Conservation (phyloP, 2,329 filamentous ascomycete genomes). For the Aureobasidium sp. region DNA sequence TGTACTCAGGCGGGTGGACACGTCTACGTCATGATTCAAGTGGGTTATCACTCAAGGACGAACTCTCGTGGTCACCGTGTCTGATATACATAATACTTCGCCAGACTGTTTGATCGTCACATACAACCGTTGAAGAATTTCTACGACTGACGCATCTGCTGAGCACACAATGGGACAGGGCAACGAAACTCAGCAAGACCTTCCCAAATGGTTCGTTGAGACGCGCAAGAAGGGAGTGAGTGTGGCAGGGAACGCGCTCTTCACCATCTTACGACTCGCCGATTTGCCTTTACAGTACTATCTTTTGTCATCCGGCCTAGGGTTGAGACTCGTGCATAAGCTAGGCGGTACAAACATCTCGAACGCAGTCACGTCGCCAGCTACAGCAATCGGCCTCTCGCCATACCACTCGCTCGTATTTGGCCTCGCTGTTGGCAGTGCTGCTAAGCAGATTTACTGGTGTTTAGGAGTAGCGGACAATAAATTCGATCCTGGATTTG, state of each 20-base stretch:
- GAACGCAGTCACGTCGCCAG: slow-evolving; percentile 2
- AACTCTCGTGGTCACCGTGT: not conserved
- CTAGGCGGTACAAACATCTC: slow-evolving; percentile 16
- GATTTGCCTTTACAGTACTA: slow-evolving; percentile 22
- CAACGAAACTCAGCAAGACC: not conserved
- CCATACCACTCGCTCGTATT: slow-evolving; percentile 23
- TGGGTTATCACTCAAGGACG: not conserved
- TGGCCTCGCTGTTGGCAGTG: slow-evolving; percentile 20
- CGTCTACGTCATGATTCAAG: not conserved
- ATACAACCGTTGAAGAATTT: not conserved
- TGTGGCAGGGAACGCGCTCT: slow-evolving; percentile 18
- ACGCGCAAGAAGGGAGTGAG: slow-evolving; percentile 15
- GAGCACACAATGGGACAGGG: not conserved
- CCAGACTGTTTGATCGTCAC: not conserved
- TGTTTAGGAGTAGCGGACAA: slow-evolving; percentile 20
- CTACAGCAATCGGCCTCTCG: slow-evolving; percentile 19
- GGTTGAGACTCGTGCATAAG: slow-evolving; percentile 6
- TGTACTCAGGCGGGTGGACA: not conserved
- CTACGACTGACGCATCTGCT: not conserved
- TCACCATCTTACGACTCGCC: slow-evolving; percentile 18
- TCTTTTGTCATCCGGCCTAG: slow-evolving; percentile 18
- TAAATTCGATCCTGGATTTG: slow-evolving; percentile 18
- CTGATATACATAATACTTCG: not conserved
- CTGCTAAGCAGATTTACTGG: slow-evolving; percentile 26
- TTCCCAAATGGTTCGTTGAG: slow-evolving; percentile 18